phyloP scores from a whole-genome alignment of 352 stramenopile genomes.

The Globisporangium yorkense region DNA sequence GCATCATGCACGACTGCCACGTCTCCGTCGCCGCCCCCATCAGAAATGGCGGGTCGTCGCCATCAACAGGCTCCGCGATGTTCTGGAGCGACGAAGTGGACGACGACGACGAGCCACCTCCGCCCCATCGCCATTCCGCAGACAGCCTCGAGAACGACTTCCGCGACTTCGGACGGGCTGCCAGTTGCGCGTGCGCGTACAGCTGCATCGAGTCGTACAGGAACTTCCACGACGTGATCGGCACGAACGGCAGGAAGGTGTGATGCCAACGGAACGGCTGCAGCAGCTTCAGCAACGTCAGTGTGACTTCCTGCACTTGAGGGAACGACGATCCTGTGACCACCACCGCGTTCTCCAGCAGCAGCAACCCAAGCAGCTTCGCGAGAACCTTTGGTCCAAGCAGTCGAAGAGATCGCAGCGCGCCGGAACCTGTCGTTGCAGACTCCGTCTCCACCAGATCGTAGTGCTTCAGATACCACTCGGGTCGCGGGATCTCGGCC shows the following conservation, averaged over 20 bases:
- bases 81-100: conserved; percentile 1
- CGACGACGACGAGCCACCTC: conserved; percentile 12
- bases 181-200: conserved; percentile 45
- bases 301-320: conserved; percentile 67
- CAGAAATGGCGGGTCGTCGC: conserved; percentile 55
- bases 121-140: conserved; percentile 62
- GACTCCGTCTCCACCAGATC: conserved; percentile 46
- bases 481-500: conserved; percentile 57
- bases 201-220: conserved; percentile 54
- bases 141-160: conserved; percentile 51
- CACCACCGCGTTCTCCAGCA: conserved; percentile 76
- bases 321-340: conserved; percentile 66
- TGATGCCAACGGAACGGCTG: conserved; percentile 80
- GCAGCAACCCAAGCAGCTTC: conserved; percentile 59
- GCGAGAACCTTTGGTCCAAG: conserved; percentile 66
- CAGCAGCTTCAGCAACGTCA: conserved; percentile 64
- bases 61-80: conserved; percentile 1
- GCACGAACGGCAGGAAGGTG: conserved; percentile 71
- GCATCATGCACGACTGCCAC: conserved; percentile 57
- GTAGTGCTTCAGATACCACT: conserved; percentile 69
- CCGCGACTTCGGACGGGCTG: conserved; percentile 45
- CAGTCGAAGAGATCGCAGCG: conserved; percentile 52
- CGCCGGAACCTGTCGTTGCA: conserved; percentile 24
- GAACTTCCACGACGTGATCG: conserved; percentile 67
- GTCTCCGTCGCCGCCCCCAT: conserved; percentile 60